Evolutionary conservation across 441 rosid species (phyloP).

Genomic region (Populus hybrid): DNA sequence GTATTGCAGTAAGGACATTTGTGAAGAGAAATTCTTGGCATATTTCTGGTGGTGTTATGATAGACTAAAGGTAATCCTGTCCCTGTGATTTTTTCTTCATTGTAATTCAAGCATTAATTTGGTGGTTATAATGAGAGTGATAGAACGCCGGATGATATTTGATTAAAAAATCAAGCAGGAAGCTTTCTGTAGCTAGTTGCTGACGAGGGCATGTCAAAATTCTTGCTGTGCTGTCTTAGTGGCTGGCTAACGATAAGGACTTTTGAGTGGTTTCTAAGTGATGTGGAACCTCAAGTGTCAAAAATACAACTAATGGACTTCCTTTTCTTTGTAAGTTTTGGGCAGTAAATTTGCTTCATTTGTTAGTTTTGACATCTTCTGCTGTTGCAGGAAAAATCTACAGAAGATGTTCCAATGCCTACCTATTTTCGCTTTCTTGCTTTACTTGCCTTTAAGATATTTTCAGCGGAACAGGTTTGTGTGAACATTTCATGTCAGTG

Average conservation of each 20-base stretch:
- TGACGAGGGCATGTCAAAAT: background rate
- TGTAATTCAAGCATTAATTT: background rate
- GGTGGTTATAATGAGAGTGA: background rate
- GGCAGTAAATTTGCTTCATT: background rate
- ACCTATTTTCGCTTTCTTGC: slow-evolving; percentile 88
- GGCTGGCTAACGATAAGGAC: background rate
- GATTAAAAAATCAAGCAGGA: background rate
- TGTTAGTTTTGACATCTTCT: slow-evolving; percentile 12
- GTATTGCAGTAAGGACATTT: slow-evolving; percentile 61
- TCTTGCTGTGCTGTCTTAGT: background rate
- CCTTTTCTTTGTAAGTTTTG: background rate
- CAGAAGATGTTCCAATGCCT: slow-evolving; percentile 89
- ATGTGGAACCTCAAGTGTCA: background rate
- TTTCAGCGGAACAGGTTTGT: slow-evolving; percentile 85
- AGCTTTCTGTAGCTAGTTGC: background rate
- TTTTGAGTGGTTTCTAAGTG: background rate
- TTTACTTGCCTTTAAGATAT: slow-evolving; percentile 90
- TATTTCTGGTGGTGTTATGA: slow-evolving; percentile 99
- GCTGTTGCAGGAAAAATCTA: slow-evolving; percentile 59
- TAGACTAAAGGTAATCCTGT: slow-evolving; percentile 65
- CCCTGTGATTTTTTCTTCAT: background rate
- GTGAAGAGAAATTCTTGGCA: slow-evolving; percentile 80
- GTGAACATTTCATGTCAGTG: slow-evolving; percentile 1
- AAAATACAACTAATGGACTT: background rate
- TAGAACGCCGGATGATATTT: background rate